Conservation (phyloP, 202 grass and related monocot genomes). For the Alloteropsis angusta region DNA sequence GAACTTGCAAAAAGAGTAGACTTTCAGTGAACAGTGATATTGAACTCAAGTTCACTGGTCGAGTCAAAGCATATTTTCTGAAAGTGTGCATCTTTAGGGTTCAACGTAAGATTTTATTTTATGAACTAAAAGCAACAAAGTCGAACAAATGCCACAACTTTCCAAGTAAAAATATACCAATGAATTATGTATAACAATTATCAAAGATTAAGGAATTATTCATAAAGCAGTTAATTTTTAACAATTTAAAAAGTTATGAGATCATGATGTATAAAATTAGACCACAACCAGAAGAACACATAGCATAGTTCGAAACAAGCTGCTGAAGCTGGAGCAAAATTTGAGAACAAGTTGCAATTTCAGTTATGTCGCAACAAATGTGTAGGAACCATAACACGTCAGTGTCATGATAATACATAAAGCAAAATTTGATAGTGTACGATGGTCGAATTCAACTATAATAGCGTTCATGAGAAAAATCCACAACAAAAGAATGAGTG, state of each 20-base stretch:
- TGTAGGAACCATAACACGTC: not conserved
- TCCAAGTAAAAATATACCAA: not conserved
- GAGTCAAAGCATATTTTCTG: not conserved
- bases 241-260: not conserved
- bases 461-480: not conserved
- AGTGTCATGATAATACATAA: not conserved
- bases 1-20: not conserved
- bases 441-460: not conserved
- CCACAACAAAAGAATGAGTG: not conserved
- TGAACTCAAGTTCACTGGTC: not conserved
- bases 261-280: not conserved
- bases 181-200: not conserved
- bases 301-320: not conserved
- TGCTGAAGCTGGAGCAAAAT: not conserved
- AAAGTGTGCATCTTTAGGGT: not conserved
- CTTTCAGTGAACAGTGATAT: not conserved
- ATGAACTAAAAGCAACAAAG: no score
- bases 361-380: not conserved
- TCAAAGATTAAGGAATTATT: not conserved
- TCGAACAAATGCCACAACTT: not conserved
- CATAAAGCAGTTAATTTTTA: not conserved
- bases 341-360: not conserved
- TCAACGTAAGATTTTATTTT: not conserved
- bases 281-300: not conserved
- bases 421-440: not conserved